Conservation (phyloP, 768 basidiomycete species). For the Tricholoma hemisulphureum region DNA sequence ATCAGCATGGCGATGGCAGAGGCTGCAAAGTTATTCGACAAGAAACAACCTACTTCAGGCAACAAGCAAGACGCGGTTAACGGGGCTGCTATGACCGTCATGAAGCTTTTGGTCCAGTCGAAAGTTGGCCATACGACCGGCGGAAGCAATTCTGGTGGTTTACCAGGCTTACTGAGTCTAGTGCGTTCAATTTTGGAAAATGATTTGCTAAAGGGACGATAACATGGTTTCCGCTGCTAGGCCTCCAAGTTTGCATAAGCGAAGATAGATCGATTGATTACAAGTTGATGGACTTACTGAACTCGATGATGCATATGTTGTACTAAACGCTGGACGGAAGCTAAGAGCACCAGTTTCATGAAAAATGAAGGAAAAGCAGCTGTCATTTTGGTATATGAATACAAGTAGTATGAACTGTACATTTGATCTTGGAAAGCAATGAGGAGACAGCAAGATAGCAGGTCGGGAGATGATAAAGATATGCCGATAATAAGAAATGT, state of each 20-base stretch:
- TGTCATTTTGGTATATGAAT: background rate
- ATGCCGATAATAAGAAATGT: background rate
- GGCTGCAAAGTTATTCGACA: conserved; percentile 72
- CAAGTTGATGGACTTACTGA: background rate
- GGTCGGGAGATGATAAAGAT: background rate
- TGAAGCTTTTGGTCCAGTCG: conserved; percentile 77
- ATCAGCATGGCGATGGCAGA: conserved; percentile 88
- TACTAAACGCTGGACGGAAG: background rate
- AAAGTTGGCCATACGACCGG: conserved; percentile 54
- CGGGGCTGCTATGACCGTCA: conserved; percentile 79
- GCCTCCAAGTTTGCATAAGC: conserved; percentile 27
- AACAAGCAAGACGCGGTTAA: conserved; percentile 84
- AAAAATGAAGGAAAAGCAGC: background rate
- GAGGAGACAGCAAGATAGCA: background rate
- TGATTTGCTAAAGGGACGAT: background rate
- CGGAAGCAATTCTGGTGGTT: conserved; percentile 69
- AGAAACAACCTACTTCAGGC: conserved; percentile 61
- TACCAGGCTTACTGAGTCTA: conserved; percentile 58
- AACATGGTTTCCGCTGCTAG: conserved; percentile 11
- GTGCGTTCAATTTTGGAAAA: conserved; percentile 39
- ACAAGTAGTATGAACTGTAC: background rate
- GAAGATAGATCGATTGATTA: background rate
- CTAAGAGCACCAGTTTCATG: no score
- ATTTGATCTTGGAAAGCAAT: background rate
- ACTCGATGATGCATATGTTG: background rate